Evolutionary conservation across 208 protist genomes (phyloP).

Genomic region (Leishmania arabica): DNA sequence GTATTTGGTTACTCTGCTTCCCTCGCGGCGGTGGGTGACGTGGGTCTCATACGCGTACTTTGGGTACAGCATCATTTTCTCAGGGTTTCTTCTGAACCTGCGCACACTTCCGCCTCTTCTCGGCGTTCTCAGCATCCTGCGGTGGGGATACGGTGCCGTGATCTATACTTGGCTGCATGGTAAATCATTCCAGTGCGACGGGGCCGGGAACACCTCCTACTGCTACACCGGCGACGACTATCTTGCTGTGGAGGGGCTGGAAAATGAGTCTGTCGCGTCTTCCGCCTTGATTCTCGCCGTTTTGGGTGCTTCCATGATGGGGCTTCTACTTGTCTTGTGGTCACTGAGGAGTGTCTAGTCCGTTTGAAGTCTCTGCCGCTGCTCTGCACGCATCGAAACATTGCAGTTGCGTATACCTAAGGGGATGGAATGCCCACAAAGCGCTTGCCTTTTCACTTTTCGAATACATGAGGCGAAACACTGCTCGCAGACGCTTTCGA

Average conservation of each 20-base stretch:
- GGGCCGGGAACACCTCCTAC: slow-evolving; percentile 60
- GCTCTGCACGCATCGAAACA: not conserved
- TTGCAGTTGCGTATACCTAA: not conserved
- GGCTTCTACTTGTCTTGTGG: slow-evolving; percentile 4
- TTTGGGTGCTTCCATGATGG: slow-evolving; percentile 16
- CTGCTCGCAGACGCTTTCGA: not conserved
- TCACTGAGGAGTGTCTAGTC: not conserved
- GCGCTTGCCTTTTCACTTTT: not conserved
- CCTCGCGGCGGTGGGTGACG: slow-evolving; percentile 25
- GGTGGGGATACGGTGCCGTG: slow-evolving; percentile 65
- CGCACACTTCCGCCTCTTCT: slow-evolving; percentile 40
- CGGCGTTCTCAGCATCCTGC: slow-evolving; percentile 44
- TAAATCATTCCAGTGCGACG: slow-evolving; percentile 56
- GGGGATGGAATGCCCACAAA: not conserved
- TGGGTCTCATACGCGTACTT: slow-evolving; percentile 37
- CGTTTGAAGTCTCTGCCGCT: not conserved
- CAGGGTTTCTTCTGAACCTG: slow-evolving; percentile 70
- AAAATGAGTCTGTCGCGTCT: slow-evolving; percentile 39
- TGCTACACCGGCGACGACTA: slow-evolving; percentile 69
- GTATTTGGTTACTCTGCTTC: slow-evolving; percentile 39
- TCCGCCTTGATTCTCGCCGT: slow-evolving; percentile 13
- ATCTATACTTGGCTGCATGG: slow-evolving; percentile 48
- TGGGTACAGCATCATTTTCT: slow-evolving; percentile 56
- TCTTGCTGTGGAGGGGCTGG: slow-evolving; percentile 44
- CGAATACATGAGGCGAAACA: not conserved